Conservation (phyloP, 176 grass and related monocot genomes). For the Musa beccarii region DNA sequence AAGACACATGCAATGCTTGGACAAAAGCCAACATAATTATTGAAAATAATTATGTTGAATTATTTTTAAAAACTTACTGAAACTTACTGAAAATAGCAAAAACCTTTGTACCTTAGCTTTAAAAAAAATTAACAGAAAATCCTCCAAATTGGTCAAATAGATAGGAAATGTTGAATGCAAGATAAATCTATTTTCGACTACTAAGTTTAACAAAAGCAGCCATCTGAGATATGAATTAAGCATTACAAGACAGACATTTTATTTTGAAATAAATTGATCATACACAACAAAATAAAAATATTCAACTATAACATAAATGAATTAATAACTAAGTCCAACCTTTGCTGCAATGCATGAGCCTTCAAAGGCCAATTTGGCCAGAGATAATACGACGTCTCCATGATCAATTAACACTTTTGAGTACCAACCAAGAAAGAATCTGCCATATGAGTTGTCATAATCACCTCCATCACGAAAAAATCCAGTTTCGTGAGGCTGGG, state of each 20-base stretch:
- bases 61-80: too few relatives aligned
- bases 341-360: conserved; percentile 53
- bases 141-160: not conserved
- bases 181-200: not conserved
- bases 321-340: conserved; percentile 30
- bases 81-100: not conserved
- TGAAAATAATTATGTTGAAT: not conserved
- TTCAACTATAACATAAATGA: not conserved
- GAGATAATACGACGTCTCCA: conserved; percentile 62
- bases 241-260: too few relatives aligned
- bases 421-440: conserved; percentile 85
- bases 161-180: not conserved
- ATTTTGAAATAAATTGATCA: not conserved
- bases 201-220: too few relatives aligned
- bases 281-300: not conserved
- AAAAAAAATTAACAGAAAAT: not conserved
- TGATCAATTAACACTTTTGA: conserved; percentile 68
- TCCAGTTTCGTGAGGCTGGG: conserved; percentile 58
- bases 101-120: too few relatives aligned
- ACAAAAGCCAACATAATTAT: not conserved
- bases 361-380: conserved; percentile 82
- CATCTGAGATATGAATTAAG: too few relatives aligned
- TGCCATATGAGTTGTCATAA: conserved; percentile 84
- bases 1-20: not conserved
- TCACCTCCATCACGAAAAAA: conserved; percentile 91